A percentile compares a stretch with the other conserved stretches of the same genome.
Conservation (phyloP, 2,329 filamentous ascomycete species). For the Colletotrichum chrysophilum region DNA sequence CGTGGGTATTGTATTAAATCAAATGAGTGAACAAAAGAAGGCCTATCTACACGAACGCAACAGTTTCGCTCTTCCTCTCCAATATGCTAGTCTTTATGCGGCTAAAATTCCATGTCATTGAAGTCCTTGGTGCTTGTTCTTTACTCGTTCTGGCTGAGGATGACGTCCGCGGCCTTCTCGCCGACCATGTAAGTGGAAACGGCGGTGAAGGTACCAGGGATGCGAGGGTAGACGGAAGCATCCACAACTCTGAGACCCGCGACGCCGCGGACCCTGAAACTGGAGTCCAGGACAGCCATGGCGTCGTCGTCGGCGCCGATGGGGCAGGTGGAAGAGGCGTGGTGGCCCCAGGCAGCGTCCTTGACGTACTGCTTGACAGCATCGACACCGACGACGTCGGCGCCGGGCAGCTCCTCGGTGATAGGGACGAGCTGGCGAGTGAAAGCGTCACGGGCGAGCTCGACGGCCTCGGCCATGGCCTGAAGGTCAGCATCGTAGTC, state of each 20-base stretch:
- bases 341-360: constrained; percentile 37
- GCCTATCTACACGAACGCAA: background rate
- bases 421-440: constrained; percentile 27
- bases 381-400: constrained; percentile 17
- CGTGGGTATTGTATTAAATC: background rate
- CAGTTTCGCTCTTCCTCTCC: background rate
- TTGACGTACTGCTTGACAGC: constrained; percentile 30
- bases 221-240: constrained; percentile 46
- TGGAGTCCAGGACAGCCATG: constrained; percentile 51
- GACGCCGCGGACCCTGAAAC: constrained; percentile 52
- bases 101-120: background rate
- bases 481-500: constrained; percentile 54
- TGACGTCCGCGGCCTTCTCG: constrained; percentile 37
- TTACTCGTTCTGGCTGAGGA: constrained; percentile 22
- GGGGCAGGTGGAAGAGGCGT: constrained; percentile 36
- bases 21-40: background rate
- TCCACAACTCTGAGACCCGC: constrained; percentile 51
- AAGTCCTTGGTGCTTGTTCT: background rate
- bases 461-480: constrained; percentile 60
- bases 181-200: constrained; percentile 36
- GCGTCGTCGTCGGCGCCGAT: constrained; percentile 35
- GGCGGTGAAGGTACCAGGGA: constrained; percentile 37
- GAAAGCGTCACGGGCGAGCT: constrained; percentile 53
- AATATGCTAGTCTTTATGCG: background rate
- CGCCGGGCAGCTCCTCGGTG: constrained; percentile 23